Conservation (phyloP, 306 rosid genomes). For the Sicyos baderoa region DNA sequence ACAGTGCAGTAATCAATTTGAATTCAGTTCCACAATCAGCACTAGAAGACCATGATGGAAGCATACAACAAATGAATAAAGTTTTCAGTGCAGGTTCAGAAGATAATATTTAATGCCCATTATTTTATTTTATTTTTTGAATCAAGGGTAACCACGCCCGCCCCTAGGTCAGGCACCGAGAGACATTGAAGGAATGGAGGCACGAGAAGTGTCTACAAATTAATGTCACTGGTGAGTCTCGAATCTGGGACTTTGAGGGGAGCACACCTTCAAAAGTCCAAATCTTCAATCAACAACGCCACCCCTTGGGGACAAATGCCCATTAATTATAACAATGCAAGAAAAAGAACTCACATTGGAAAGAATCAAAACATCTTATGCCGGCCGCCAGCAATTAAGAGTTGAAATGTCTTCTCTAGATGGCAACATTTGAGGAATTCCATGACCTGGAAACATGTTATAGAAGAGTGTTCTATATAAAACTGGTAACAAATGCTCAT, state of each 20-base stretch:
- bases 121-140: no score
- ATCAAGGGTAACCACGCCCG: no score
- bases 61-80: neutral
- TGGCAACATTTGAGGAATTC: slow-evolving; percentile 68
- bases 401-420: slow-evolving; percentile 71
- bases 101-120: no score
- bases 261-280: no score
- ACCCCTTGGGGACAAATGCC: no score
- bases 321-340: neutral
- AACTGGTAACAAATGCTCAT: neutral
- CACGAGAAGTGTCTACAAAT: no score
- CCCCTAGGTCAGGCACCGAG: no score
- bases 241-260: no score
- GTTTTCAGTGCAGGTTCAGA: neutral
- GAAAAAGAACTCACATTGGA: slow-evolving; percentile 15
- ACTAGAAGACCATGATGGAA: slow-evolving; percentile 36
- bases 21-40: slow-evolving; percentile 31
- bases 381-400: slow-evolving; percentile 86
- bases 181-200: no score
- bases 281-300: no score
- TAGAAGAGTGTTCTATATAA: neutral
- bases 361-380: slow-evolving; percentile 32
- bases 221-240: no score
- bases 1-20: slow-evolving; percentile 33
- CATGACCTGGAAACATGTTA: slow-evolving; percentile 48